Base-by-base conservation (phyloP, 306 rosid genomes). In the Rosa rugosa region DNA sequence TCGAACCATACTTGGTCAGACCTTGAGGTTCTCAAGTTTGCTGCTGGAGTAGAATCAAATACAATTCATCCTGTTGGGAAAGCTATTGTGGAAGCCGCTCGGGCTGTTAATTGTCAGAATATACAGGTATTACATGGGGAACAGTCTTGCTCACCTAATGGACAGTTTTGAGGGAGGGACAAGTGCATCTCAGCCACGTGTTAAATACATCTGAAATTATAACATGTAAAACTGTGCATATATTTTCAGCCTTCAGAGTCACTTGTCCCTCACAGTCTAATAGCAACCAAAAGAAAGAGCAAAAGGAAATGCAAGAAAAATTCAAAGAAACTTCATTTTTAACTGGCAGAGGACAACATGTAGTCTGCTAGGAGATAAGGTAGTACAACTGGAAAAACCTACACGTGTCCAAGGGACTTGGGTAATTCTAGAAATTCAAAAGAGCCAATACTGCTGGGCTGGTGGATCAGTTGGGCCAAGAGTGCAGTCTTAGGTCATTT, bases 31-130 rank as follows among this genome's bases (percentile, higher is more conserved):
- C 84, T 94, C 63, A 88, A 84, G 83, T 84, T 92, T 72, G 99
- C 99, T 69, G 97, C 99, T 85, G 97, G 86, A 11, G 97, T 94
- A 47, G 99, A 94, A 84, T 87, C 93, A 70, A 94, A 92, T 82
- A 92, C 99, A 73, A 80, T 91, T 80, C 99, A 94, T 84, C 99
- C 99, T 56, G 88, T 94, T 66, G 99, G 94, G 20, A 94, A 89
- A 86, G 99, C 99, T 23, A 92, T 94, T 79, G 95, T 94, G 71
- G 93, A 88, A 63, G 99, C 99, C 66, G 97, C 97, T 83, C 89
- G 68, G 81, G 87, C 87, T 57, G 64, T 66, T 80, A 86, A 89
- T 78, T 84, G 89, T 83, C 88, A 75, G 71, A 80, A 77, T 66
- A 83, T 89, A 72, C 88, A 91, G 97, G 99, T 94, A 72, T 22